These are phyloP conservation scores for Benincasa hispida DNA, from an alignment of 306 rosid genomes.

Conservation along the genomic window DNA sequence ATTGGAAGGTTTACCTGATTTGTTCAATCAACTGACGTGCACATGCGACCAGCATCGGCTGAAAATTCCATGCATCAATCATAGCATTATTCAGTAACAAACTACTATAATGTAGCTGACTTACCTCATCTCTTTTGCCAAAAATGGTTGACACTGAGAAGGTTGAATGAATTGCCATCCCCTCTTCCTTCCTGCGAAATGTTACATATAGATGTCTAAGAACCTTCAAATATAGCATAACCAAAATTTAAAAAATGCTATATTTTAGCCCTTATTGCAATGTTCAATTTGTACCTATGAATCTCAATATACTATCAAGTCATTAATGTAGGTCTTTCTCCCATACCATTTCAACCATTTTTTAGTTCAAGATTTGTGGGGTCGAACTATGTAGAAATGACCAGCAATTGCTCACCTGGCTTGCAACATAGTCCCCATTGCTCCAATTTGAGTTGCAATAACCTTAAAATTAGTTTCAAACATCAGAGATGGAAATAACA, in stretches of 20 bases:
- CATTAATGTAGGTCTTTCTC: background rate
- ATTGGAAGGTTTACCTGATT: constrained; percentile 36
- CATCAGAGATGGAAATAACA: background rate
- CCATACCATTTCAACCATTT: background rate
- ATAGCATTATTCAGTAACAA: background rate
- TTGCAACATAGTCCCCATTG: constrained; percentile 78
- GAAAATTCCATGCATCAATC: constrained; percentile 22
- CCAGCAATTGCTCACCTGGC: constrained; percentile 55
- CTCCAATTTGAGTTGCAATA: constrained; percentile 74
- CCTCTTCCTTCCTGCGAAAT: constrained; percentile 70
- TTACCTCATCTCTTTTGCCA: constrained; percentile 94
- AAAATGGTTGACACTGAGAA: constrained; percentile 72
- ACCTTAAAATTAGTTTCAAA: constrained; percentile 30
- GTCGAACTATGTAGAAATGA: background rate
- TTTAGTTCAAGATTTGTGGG: background rate
- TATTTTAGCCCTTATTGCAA: background rate
- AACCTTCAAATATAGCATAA: background rate
- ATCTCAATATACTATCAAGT: background rate
- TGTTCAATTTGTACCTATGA: too few relatives aligned
- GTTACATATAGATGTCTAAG: background rate
- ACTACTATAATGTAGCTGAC: background rate
- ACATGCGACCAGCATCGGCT: constrained; percentile 80
- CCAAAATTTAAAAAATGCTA: background rate
- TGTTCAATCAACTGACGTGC: constrained; percentile 81
- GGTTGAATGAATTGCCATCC: constrained; percentile 59